Evolutionary conservation across 768 basidiomycete genomes (phyloP).

Genomic region (Mycena rebaudengoi): DNA sequence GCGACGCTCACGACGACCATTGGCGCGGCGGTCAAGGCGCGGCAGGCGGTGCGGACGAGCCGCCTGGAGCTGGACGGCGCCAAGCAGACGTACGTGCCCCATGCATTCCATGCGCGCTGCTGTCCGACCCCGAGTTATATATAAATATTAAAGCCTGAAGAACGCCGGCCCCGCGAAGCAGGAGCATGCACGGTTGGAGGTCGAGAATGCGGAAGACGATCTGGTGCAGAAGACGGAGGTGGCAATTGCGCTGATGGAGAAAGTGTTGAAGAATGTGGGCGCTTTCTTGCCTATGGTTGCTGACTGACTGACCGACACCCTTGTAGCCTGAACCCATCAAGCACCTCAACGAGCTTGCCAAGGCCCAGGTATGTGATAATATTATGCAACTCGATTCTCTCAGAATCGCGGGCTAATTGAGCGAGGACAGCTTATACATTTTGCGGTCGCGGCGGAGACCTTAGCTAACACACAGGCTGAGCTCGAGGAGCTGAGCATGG

Average conservation of each 20-base stretch:
- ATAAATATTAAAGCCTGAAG: conserved; percentile 75
- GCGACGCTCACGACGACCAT: conserved; percentile 86
- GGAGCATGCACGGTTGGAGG: conserved; percentile 92
- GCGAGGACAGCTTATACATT: conserved; percentile 79
- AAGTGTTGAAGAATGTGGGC: conserved; percentile 94
- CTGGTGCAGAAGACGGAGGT: conserved; percentile 98
- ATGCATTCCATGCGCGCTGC: not conserved
- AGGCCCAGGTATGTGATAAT: conserved; percentile 71
- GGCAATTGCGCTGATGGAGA: conserved; percentile 96
- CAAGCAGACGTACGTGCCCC: conserved; percentile 75
- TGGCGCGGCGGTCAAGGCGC: conserved; percentile 91
- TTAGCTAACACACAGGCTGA: conserved; percentile 85
- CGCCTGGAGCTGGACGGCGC: conserved; percentile 91
- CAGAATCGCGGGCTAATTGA: not conserved
- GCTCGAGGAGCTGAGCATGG: conserved; percentile 90
- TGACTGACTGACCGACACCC: not conserved
- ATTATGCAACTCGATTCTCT: not conserved
- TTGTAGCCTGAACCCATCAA: conserved; percentile 93
- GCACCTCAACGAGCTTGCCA: conserved; percentile 90
- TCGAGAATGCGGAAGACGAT: conserved; percentile 94
- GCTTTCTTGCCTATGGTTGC: no score
- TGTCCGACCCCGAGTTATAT: no score
- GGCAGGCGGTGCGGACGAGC: conserved; percentile 81
- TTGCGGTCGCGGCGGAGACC: conserved; percentile 80
- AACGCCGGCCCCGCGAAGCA: conserved; percentile 76